phyloP scores from a whole-genome alignment of 2,329 filamentous ascomycete species.

The Cordyceps sp. region DNA sequence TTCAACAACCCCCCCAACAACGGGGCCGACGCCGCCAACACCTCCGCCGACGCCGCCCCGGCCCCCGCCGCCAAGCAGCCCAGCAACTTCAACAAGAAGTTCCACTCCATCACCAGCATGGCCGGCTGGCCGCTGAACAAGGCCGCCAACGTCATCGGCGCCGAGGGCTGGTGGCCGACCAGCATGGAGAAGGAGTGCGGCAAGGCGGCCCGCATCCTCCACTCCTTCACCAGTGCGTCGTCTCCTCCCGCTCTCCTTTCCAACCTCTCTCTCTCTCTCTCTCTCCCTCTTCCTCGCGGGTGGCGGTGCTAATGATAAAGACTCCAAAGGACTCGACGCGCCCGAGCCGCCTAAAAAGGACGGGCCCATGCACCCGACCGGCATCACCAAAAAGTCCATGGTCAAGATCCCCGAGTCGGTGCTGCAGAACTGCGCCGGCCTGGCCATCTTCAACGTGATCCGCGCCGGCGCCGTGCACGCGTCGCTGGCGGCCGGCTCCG shows the following conservation, averaged over 20 bases:
- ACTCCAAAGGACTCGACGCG: neutral
- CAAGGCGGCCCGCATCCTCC: conserved; percentile 58
- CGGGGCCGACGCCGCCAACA: too few species aligned
- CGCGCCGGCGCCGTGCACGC: neutral
- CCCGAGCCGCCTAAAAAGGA: neutral
- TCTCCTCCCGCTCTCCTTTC: neutral
- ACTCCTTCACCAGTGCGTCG: conserved; percentile 47
- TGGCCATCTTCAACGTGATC: conserved; percentile 33
- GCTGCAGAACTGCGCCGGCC: conserved; percentile 37
- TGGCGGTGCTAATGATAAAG: too few species aligned
- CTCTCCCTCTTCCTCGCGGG: too few species aligned
- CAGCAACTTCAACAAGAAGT: conserved; percentile 31
- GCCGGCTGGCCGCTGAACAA: conserved; percentile 50
- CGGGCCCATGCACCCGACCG: neutral
- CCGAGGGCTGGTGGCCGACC: conserved; percentile 63
- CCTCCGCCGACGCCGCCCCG: neutral
- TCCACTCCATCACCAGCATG: conserved; percentile 50
- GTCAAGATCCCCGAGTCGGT: conserved; percentile 25
- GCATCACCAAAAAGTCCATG: conserved; percentile 12
- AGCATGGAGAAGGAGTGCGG: conserved; percentile 58
- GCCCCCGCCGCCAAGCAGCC: conserved; percentile 10
- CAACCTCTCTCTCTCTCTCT: neutral
- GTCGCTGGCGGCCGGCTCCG: conserved; percentile 33
- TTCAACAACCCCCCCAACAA: conserved; percentile 1
- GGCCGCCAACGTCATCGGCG: conserved; percentile 50